These are phyloP conservation scores for Leccinum longicurvipes DNA, from an alignment of 768 basidiomycete species.

Conservation along the genomic window DNA sequence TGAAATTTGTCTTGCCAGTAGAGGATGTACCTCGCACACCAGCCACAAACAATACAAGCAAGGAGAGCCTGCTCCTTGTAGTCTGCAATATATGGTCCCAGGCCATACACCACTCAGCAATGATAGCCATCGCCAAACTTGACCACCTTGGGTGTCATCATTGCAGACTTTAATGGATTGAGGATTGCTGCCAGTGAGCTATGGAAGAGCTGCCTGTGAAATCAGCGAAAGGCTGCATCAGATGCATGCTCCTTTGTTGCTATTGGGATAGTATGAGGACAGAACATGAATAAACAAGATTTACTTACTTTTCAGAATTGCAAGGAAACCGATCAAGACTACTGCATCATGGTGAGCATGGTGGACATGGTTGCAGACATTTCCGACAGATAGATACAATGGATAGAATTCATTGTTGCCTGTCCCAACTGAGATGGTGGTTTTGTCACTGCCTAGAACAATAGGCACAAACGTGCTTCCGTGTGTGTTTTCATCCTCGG, in stretches of 20 bases:
- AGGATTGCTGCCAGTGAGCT: background rate
- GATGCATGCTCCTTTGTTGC: background rate
- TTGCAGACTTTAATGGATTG: background rate
- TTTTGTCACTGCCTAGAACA: slow-evolving; percentile 20
- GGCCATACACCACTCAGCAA: background rate
- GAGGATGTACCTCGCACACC: background rate
- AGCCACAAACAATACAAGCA: background rate
- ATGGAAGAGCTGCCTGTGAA: background rate
- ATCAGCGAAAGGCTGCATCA: background rate
- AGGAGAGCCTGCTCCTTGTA: background rate
- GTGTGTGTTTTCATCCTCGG: background rate
- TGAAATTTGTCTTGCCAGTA: background rate
- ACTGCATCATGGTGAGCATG: background rate
- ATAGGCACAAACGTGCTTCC: background rate
- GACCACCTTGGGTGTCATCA: background rate
- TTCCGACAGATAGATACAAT: slow-evolving; percentile 16
- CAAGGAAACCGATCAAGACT: slow-evolving; percentile 20
- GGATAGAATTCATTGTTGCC: slow-evolving; percentile 16
- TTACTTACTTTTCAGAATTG: slow-evolving; percentile 28
- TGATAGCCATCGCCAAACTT: background rate
- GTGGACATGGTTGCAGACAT: slow-evolving; percentile 12
- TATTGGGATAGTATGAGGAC: background rate
- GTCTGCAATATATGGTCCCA: background rate
- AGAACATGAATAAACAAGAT: background rate
- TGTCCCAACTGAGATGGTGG: slow-evolving; percentile 9